Percentiles rank a stretch among this genome's conserved stretches.
Conservation (phyloP, 2,329 filamentous ascomycete species). For the Stemphylium beticola region DNA sequence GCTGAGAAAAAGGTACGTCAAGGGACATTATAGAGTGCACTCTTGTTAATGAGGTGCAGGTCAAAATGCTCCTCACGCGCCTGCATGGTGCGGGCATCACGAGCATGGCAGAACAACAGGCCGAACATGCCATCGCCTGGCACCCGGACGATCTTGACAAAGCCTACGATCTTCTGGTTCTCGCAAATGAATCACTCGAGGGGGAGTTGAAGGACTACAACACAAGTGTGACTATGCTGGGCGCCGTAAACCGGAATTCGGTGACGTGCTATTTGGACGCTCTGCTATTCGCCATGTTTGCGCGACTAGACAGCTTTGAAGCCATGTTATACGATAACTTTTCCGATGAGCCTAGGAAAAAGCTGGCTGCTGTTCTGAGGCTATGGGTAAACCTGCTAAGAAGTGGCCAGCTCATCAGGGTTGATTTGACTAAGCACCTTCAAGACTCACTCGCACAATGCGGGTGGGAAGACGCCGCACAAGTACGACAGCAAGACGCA, state of each 20-base stretch:
- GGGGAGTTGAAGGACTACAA: constrained; percentile 79
- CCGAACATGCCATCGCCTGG: constrained; percentile 67
- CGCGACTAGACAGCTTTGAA: constrained; percentile 86
- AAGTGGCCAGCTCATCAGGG: constrained; percentile 81
- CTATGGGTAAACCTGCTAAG: constrained; percentile 94
- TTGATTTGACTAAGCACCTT: constrained; percentile 82
- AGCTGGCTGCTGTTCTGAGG: constrained; percentile 77
- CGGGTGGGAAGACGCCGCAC: constrained; percentile 83
- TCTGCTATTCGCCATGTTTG: constrained; percentile 94
- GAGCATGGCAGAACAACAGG: constrained; percentile 66
- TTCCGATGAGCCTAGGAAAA: constrained; percentile 72
- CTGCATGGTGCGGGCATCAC: constrained; percentile 61
- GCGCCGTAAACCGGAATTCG: constrained; percentile 81
- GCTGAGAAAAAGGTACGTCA: constrained; percentile 57
- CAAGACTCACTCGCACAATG: constrained; percentile 83
- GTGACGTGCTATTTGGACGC: constrained; percentile 97
- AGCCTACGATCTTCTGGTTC: constrained; percentile 75
- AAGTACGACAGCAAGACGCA: constrained; percentile 86
- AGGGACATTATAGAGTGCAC: background rate
- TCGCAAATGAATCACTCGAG: constrained; percentile 81
- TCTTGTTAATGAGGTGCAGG: constrained; percentile 40
- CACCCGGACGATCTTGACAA: constrained; percentile 73
- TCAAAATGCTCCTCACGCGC: constrained; percentile 60
- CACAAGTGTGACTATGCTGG: constrained; percentile 73
- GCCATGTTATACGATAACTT: constrained; percentile 85